Conservation (phyloP, 352 stramenopile genomes). For the Aphanomyces astaci region DNA sequence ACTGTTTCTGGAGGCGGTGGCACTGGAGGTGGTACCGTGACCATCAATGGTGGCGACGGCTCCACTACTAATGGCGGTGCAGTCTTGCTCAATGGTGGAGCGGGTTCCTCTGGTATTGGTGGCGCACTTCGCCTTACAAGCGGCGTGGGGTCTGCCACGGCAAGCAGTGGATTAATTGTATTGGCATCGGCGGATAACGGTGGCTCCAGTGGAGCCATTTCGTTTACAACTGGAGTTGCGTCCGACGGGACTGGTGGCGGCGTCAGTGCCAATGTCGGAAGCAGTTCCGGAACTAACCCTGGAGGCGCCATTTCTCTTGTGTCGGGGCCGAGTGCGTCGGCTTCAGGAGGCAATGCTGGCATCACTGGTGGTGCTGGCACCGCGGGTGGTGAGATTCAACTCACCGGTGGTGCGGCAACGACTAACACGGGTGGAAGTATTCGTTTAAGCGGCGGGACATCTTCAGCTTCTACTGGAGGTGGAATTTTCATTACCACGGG, state of each 20-base stretch:
- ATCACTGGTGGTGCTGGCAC: conserved; percentile 10
- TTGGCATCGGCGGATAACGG: not conserved
- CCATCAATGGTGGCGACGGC: conserved; percentile 54
- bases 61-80: conserved; percentile 5
- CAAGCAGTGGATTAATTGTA: not conserved
- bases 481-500: conserved; percentile 2
- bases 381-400: conserved; percentile 12
- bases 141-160: not conserved
- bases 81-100: conserved; percentile 2
- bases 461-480: conserved; percentile 3
- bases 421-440: conserved; percentile 12
- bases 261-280: not conserved
- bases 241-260: not conserved
- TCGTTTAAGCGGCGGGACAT: conserved; percentile 2
- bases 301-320: not conserved
- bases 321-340: not conserved
- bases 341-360: not conserved
- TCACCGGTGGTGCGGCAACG: not conserved
- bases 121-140: not conserved
- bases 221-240: not conserved
- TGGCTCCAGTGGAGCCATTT: not conserved
- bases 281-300: conserved; percentile 5
- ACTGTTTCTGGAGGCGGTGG: conserved; percentile 1
- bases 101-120: not conserved
- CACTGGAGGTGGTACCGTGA: conserved; percentile 49